Percentiles rank a stretch among this genome's conserved stretches.
These are phyloP conservation scores for Bolboschoenoplectus hybrid DNA, from an alignment of 202 grass and related monocot genomes.

Conservation along the genomic window DNA sequence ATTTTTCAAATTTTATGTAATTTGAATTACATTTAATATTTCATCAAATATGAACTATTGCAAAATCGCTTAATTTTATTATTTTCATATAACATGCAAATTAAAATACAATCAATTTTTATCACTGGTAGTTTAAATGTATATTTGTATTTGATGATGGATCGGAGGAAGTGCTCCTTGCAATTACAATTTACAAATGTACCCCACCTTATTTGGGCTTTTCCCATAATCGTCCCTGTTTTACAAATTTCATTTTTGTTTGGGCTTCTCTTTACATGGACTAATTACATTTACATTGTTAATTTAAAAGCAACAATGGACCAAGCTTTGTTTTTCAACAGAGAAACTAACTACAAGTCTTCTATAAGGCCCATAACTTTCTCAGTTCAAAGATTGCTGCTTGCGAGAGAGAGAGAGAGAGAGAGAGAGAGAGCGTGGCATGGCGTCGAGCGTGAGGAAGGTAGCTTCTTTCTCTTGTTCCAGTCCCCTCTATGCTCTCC, in stretches of 20 bases:
- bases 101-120: too few relatives aligned
- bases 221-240: neutral
- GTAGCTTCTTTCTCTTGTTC: slow-evolving; percentile 7
- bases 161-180: neutral
- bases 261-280: neutral
- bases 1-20: too few relatives aligned
- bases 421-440: neutral
- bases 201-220: neutral
- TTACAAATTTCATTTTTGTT: neutral
- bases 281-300: neutral
- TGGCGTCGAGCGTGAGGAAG: slow-evolving; percentile 25
- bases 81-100: too few relatives aligned
- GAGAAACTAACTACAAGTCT: neutral
- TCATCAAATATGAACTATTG: too few relatives aligned
- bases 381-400: neutral
- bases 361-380: neutral
- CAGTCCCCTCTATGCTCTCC: neutral
- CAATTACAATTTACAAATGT: neutral
- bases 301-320: neutral
- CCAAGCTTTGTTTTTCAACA: neutral
- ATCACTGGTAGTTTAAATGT: too few relatives aligned
- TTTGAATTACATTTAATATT: too few relatives aligned
- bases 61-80: too few relatives aligned
- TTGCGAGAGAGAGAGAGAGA: neutral
- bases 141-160: neutral